These are phyloP conservation scores for Podaxis rugospora DNA, from an alignment of 768 basidiomycete genomes.

Conservation along the genomic window DNA sequence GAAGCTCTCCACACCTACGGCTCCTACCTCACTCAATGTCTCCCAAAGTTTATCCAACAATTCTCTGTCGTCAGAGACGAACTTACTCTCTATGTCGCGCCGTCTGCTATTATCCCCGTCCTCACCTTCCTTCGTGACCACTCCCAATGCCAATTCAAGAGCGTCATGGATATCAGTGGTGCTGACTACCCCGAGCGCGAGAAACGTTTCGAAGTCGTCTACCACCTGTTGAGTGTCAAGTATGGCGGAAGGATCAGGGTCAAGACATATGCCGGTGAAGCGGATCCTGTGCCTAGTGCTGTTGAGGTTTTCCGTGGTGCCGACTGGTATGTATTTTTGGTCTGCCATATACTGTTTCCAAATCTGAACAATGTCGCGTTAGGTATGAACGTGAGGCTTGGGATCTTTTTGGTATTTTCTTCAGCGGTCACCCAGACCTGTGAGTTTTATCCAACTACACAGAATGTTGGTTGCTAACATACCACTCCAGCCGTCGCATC, in stretches of 20 bases:
- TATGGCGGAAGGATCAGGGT: constrained; percentile 86
- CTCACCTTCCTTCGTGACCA: constrained; percentile 94
- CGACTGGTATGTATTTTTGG: constrained; percentile 64
- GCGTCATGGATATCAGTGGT: constrained; percentile 88
- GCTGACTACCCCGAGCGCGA: constrained; percentile 93
- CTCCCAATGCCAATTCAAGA: constrained; percentile 91
- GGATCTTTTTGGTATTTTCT: constrained; percentile 98
- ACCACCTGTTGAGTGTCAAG: constrained; percentile 82
- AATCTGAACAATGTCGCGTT: background rate
- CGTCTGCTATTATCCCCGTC: constrained; percentile 77
- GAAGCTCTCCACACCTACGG: constrained; percentile 87
- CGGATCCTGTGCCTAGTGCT: constrained; percentile 83
- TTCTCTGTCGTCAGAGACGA: constrained; percentile 98
- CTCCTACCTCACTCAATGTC: constrained; percentile 87
- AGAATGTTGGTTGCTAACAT: constrained; percentile 11
- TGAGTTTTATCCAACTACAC: constrained; percentile 34
- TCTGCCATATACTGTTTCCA: background rate
- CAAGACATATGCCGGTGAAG: constrained; percentile 96
- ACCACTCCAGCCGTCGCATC: constrained; percentile 74
- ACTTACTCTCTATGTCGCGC: constrained; percentile 82
- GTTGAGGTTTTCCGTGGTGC: constrained; percentile 82
- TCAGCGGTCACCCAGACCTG: constrained; percentile 95
- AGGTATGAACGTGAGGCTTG: constrained; percentile 98
- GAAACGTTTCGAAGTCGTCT: constrained; percentile 95
- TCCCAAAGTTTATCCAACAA: constrained; percentile 97